Evolutionary conservation across 257 asterid genomes (phyloP).

Genomic region (Henckelia pumila): DNA sequence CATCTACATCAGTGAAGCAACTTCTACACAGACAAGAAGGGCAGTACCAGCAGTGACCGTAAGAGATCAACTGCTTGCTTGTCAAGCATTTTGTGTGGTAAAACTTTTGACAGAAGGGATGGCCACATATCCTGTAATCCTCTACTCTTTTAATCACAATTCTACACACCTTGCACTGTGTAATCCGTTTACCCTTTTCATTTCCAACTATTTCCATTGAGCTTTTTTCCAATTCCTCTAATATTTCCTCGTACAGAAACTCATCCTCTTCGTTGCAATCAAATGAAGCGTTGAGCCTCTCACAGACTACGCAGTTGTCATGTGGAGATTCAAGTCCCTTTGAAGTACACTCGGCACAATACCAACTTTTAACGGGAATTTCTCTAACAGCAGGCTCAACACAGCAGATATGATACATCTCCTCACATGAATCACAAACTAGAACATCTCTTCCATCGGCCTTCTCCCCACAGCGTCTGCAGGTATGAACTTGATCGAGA

Average conservation of each 20-base stretch:
- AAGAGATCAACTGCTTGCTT: conserved; percentile 47
- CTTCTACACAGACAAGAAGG: conserved; percentile 84
- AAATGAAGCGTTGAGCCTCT: conserved; percentile 43
- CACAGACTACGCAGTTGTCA: conserved; percentile 73
- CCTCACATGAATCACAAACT: conserved; percentile 90
- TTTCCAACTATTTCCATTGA: conserved; percentile 42
- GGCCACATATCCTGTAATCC: conserved; percentile 59
- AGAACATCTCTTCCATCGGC: conserved; percentile 67
- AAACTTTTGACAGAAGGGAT: conserved; percentile 71
- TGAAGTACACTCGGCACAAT: conserved; percentile 62
- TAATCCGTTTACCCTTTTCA: conserved; percentile 30
- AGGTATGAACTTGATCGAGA: conserved; percentile 39
- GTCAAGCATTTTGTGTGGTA: conserved; percentile 80
- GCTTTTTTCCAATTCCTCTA: conserved; percentile 56
- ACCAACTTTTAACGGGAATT: conserved; percentile 77
- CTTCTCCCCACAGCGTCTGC: conserved; percentile 61
- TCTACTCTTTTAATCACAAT: conserved; percentile 42
- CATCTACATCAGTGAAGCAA: conserved; percentile 70
- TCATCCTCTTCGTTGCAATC: conserved; percentile 39
- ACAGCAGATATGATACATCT: conserved; percentile 78
- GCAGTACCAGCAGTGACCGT: conserved; percentile 80
- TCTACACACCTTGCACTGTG: conserved; percentile 63
- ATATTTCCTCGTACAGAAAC: conserved; percentile 26
- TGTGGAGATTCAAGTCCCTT: conserved; percentile 68
- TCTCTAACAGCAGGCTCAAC: conserved; percentile 67